Percentiles rank a stretch among this genome's conserved stretches.
These are phyloP conservation scores for Epithemia pelagica DNA, from an alignment of 108 stramenopile species.

Conservation along the genomic window DNA sequence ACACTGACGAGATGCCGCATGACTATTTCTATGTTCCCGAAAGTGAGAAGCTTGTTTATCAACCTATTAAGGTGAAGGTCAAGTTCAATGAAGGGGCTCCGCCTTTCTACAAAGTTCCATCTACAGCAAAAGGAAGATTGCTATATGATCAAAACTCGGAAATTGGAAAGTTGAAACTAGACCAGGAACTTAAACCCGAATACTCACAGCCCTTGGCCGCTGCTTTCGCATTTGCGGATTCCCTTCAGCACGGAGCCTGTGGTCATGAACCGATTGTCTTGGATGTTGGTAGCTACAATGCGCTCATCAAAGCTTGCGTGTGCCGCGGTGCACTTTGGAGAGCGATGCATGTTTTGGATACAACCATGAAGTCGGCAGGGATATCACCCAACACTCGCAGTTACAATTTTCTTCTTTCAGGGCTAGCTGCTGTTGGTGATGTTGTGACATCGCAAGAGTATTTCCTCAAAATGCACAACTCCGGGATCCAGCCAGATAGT, in stretches of 20 bases:
- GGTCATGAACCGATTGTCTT: constrained; percentile 74
- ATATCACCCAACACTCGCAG: constrained; percentile 56
- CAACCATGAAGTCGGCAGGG: constrained; percentile 52
- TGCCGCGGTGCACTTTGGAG: constrained; percentile 73
- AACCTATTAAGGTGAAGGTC: constrained; percentile 40
- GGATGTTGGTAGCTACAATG: constrained; percentile 54
- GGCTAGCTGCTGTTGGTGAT: constrained; percentile 56
- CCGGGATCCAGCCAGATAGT: constrained; percentile 39
- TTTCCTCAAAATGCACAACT: constrained; percentile 46
- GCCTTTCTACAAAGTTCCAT: constrained; percentile 73
- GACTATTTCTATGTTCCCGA: constrained; percentile 5
- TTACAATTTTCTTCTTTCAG: constrained; percentile 64
- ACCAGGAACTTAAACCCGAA: constrained; percentile 60
- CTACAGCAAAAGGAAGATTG: constrained; percentile 48
- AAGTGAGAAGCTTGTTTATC: constrained; percentile 8
- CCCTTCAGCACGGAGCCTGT: constrained; percentile 81
- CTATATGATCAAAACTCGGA: constrained; percentile 35
- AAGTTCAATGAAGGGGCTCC: constrained; percentile 48
- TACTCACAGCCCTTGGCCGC: constrained; percentile 66
- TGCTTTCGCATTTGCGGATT: constrained; percentile 82
- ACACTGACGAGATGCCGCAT: constrained; percentile 1
- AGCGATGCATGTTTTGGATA: constrained; percentile 71
- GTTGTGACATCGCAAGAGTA: constrained; percentile 57
- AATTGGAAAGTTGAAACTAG: constrained; percentile 48
- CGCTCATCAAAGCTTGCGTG: constrained; percentile 73